Base-by-base conservation (phyloP, 2,329 filamentous ascomycete genomes). In the Microcyclospora tardicrescens region DNA sequence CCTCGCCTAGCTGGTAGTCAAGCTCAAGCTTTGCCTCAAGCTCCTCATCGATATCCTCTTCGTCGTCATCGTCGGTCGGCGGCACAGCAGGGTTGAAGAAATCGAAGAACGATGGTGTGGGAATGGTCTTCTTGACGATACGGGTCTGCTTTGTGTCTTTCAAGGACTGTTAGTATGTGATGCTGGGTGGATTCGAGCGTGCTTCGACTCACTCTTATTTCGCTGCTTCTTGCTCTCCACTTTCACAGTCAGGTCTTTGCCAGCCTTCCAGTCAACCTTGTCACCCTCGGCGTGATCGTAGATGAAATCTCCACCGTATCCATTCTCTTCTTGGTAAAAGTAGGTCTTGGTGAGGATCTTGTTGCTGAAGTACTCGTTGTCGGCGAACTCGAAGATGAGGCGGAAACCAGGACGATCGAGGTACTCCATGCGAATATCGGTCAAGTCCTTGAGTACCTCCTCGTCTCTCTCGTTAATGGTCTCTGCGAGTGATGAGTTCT, bases 161-260 rank as follows among this genome's bases (percentile, higher is more conserved):
- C 45, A 35, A 30, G 35, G 32, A 24, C 30, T 39, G 43, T 54
- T 44, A 49, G 14, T 31, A 16, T 10, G 2, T 15, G 27, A 24
- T 16, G 5, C 9, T 24, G n/a, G 10, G 3, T 11, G n/a, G 12
- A 15, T 10, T 10, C 12, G 30, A 32, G 12, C 30, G 6, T 32
- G 12, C 10, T 10, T 30, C 28, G 39, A 61, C 77, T 69, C 72
- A 98, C 91, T 96, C 78, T 96, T 98, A 71, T 98, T 98, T 49
- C 91, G 78, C 71, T 98, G 91, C 75, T 98, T 98, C 78, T 98
- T 98, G 73, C 85, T 93, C 73, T 98, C 91, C 44, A 96, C 71
- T 51, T 84, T 81, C 49, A 96, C 83, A 34, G 91, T 98, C 53
- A 98, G 71, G 59, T 98, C 91, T 65, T 93, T 86, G 56, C 81